Base-by-base conservation (phyloP, 331 rosid species). In the Rhamnella rubrinervis region DNA sequence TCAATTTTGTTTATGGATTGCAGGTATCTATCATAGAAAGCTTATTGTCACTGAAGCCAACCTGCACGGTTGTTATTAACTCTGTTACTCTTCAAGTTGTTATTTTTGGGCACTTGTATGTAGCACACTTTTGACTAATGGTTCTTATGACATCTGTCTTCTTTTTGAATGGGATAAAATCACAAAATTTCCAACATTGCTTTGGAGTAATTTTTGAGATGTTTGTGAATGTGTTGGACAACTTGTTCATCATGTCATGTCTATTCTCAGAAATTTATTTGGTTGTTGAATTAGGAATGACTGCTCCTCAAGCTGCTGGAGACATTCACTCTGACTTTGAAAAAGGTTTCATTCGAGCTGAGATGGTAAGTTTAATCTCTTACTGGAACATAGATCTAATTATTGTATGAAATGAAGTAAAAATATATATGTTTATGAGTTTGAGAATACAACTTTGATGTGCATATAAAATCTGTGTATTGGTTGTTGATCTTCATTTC, bases 281-380 rank as follows among this genome's bases (percentile, higher is more conserved):
- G 55, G 72, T 38, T 78, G 63, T 85, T 76, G 35, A 74, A 59
- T 61, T 72, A 93, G 98, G 98, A 77, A 93, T 93, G 98, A 91
- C 97, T 78, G 98, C 98, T 5, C 98, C 98, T 64, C 98, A 93
- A 83, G 98, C 97, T 71, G 97, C 98, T 82, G 98, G 98, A 81
- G 92, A 83, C 71, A 93, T 93, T 77, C 98, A 93, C 86, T 87
- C 97, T n/a, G 98, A 93, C 88, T 93, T 93, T 62, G 97, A 93
- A 96, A 93, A 88, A 82, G 98, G 97, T 68, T 93, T 93, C 85
- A 93, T 93, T 72, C 92, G 95, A 70, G 98, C 98, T 28, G 97
- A 93, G 79, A 93, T 96, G 7, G 97, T 93, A 85, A 52, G 35
- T 55, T 59, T 49, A 76, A 39, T 41, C 51, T 49, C 28, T 44